These are phyloP conservation scores for Penicillium steckii DNA, from an alignment of 495 filamentous ascomycete genomes.

Conservation along the genomic window DNA sequence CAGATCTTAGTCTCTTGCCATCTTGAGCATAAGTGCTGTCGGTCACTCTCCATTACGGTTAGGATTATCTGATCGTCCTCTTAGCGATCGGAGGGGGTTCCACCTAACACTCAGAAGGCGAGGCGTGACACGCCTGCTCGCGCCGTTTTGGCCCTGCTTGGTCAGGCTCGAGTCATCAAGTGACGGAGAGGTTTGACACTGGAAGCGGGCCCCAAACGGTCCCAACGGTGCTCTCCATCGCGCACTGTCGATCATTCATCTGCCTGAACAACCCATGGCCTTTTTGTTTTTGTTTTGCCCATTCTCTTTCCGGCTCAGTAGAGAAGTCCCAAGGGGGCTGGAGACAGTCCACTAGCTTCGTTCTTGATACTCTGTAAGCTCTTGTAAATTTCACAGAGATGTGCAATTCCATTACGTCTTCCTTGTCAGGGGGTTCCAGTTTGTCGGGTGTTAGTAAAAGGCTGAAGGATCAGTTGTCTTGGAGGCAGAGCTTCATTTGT, in stretches of 20 bases:
- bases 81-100: slow-evolving; percentile 25
- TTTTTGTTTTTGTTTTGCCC: background rate
- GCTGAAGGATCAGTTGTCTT: background rate
- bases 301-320: background rate
- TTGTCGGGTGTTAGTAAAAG: background rate
- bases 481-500: background rate
- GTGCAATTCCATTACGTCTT: background rate
- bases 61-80: slow-evolving; percentile 35
- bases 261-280: background rate
- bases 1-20: slow-evolving; percentile 35
- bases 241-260: slow-evolving; percentile 23
- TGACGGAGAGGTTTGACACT: slow-evolving; percentile 2
- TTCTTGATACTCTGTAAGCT: background rate
- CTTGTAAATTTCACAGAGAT: background rate
- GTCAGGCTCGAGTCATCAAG: slow-evolving; percentile 16
- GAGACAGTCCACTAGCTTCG: background rate
- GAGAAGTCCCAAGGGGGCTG: background rate
- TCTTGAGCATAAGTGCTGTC: slow-evolving; percentile 25
- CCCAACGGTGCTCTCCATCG: slow-evolving; percentile 21
- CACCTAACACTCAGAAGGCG: slow-evolving; percentile 1
- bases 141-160: background rate
- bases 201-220: slow-evolving; percentile 16
- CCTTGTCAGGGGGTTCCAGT: background rate
- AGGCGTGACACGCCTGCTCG: background rate
- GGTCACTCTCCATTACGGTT: slow-evolving; percentile 26